These are phyloP conservation scores for Ramaria rubella DNA, from an alignment of 768 basidiomycete species.

Conservation along the genomic window DNA sequence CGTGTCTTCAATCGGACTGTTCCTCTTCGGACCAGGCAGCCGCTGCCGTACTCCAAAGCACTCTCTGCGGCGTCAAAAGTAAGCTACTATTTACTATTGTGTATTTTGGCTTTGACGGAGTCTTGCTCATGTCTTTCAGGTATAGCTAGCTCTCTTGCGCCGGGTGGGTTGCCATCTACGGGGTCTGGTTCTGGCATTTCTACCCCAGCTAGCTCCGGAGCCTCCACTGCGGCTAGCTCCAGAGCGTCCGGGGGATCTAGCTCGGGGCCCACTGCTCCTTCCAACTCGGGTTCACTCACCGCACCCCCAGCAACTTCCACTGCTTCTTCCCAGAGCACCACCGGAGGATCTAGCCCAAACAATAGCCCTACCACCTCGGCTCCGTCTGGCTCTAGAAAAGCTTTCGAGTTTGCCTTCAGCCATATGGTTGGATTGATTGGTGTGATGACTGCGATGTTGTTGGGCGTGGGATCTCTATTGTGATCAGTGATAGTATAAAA, in stretches of 20 bases:
- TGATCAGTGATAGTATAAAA: background rate
- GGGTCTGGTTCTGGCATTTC: background rate
- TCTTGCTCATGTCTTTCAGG: background rate
- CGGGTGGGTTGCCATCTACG: background rate
- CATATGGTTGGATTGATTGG: background rate
- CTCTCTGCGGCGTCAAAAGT: slow-evolving; percentile 31
- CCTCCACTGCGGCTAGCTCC: background rate
- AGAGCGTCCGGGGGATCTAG: background rate
- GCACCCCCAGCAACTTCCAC: background rate
- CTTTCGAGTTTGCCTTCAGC: background rate
- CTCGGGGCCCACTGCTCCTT: too few relatives aligned
- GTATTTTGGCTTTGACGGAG: background rate
- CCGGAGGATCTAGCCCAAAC: background rate
- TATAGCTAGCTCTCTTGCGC: background rate
- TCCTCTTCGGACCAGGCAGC: slow-evolving; percentile 21
- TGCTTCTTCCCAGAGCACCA: background rate
- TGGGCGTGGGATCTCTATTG: background rate
- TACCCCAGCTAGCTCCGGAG: background rate
- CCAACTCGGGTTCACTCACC: too few relatives aligned
- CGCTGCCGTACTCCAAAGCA: slow-evolving; percentile 27
- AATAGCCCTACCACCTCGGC: background rate
- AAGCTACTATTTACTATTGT: too few relatives aligned
- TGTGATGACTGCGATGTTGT: background rate
- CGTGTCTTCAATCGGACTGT: slow-evolving; percentile 33
- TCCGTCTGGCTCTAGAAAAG: background rate